Percentiles rank a stretch among this genome's conserved stretches.
These are phyloP conservation scores for Microstegium vimineum DNA, from an alignment of 176 grass and related monocot species.

Conservation along the genomic window DNA sequence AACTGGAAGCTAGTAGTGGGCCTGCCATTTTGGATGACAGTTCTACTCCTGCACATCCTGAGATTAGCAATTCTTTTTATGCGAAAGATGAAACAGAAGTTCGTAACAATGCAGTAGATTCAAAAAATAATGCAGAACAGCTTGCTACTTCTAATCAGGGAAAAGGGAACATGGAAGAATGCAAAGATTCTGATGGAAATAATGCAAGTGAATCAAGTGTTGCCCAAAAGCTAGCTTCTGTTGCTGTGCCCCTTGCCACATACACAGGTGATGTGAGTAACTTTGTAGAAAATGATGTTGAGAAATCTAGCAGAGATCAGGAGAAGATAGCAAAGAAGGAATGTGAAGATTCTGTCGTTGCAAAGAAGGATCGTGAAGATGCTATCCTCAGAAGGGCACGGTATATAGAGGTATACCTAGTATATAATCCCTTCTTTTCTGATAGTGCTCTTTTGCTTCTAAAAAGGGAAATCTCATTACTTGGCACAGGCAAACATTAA, in stretches of 20 bases:
- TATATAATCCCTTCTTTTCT: slow-evolving; percentile 29
- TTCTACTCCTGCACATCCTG: slow-evolving; percentile 30
- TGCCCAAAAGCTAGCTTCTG: slow-evolving; percentile 19
- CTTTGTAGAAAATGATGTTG: slow-evolving; percentile 22
- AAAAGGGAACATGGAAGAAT: slow-evolving; percentile 36
- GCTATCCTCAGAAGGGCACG: slow-evolving; percentile 63
- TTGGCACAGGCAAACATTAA: slow-evolving; percentile 77
- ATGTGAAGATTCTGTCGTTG: slow-evolving; percentile 34
- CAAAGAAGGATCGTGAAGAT: slow-evolving; percentile 70
- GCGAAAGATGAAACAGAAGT: slow-evolving; percentile 47
- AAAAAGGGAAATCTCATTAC: background rate
- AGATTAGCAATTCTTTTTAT: slow-evolving; percentile 2
- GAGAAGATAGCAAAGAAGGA: slow-evolving; percentile 32
- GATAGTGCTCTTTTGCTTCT: slow-evolving; percentile 17
- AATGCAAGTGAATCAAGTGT: slow-evolving; percentile 20
- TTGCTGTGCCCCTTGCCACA: slow-evolving; percentile 7
- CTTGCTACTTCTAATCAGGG: slow-evolving; percentile 20
- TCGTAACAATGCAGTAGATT: slow-evolving; percentile 25
- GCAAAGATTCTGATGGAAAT: slow-evolving; percentile 30
- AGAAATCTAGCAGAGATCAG: slow-evolving; percentile 27
- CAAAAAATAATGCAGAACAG: slow-evolving; percentile 21
- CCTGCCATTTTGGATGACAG: slow-evolving; percentile 16
- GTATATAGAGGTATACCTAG: slow-evolving; percentile 72
- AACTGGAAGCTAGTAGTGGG: slow-evolving; percentile 25
- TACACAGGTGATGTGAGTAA: slow-evolving; percentile 16